These are phyloP conservation scores for Codiaeum variegatum DNA, from an alignment of 441 rosid species.

Conservation along the genomic window DNA sequence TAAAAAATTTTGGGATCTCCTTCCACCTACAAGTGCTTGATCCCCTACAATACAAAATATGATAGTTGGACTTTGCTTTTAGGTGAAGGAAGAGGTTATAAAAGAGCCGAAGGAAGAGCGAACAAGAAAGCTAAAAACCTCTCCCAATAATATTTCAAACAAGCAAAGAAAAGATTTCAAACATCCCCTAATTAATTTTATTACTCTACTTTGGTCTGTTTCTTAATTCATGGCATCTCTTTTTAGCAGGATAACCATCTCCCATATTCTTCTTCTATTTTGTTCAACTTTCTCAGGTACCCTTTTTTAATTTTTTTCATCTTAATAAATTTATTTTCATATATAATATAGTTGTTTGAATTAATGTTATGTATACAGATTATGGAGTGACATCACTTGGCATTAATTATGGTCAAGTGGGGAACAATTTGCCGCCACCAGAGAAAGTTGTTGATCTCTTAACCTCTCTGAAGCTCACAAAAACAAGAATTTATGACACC, in stretches of 20 bases:
- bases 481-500: constrained; percentile 48
- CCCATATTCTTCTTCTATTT: constrained; percentile 38
- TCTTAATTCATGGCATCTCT: constrained; percentile 29
- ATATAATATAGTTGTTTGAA: neutral
- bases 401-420: constrained; percentile 57
- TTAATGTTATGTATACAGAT: constrained; percentile 34
- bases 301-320: neutral
- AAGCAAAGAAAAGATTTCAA: neutral
- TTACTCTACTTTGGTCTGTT: neutral
- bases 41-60: no score
- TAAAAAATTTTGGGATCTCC: no score
- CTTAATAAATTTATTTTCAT: neutral
- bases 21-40: no score
- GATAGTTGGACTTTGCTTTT: no score
- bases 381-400: constrained; percentile 47
- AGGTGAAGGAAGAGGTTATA: no score
- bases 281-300: constrained; percentile 50
- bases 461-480: constrained; percentile 37
- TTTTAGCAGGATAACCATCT: constrained; percentile 27
- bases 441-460: constrained; percentile 37
- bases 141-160: no score
- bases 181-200: neutral
- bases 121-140: no score
- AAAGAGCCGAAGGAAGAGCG: no score
- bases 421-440: constrained; percentile 45